These are phyloP conservation scores for Corymbia calophylla DNA, from an alignment of 441 rosid species.

Conservation along the genomic window DNA sequence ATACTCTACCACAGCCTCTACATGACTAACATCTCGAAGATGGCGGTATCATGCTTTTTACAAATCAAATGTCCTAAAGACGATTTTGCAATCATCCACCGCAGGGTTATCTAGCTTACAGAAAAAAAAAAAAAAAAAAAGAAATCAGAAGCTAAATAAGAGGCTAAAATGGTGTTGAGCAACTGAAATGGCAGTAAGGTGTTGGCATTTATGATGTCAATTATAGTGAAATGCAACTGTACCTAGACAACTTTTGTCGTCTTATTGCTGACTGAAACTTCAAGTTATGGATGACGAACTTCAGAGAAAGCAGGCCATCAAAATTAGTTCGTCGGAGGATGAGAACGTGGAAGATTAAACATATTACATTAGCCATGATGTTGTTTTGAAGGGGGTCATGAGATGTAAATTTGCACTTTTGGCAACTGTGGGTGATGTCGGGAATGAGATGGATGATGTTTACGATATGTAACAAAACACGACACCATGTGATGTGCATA, in stretches of 20 bases:
- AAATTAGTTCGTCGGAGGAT: background rate
- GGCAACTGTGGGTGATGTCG: background rate
- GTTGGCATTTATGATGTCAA: background rate
- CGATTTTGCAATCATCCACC: no score
- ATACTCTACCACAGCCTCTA: background rate
- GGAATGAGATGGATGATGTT: background rate
- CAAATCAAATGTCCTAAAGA: no score
- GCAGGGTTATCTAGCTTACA: no score
- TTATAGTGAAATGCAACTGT: background rate
- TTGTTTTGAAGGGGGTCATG: background rate
- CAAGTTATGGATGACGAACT: background rate
- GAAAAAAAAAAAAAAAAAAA: no score
- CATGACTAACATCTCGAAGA: background rate
- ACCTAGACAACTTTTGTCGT: background rate
- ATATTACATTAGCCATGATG: background rate
- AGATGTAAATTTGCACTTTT: background rate
- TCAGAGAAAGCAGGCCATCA: background rate
- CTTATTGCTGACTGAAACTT: background rate
- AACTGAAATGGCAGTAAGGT: background rate
- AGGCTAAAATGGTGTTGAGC: background rate
- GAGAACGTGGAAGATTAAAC: background rate
- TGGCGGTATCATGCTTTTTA: background rate
- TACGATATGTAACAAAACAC: background rate
- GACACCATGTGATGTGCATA: fast-evolving
- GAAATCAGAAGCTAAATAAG: background rate